Conservation (phyloP, 345 rosid species). For the Gossypium arboreum region DNA sequence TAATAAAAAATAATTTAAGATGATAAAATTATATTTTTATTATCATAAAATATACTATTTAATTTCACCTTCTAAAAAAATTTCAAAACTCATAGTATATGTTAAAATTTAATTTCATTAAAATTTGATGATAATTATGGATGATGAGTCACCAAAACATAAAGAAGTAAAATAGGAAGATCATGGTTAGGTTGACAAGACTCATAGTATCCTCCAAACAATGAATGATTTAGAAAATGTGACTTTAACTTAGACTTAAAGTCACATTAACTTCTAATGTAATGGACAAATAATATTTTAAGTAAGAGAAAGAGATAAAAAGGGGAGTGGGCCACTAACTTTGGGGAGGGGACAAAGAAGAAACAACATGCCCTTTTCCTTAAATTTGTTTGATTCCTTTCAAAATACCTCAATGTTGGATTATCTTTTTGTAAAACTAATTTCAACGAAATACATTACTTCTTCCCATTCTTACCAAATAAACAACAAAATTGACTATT, state of each 20-base stretch:
- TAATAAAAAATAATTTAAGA: too few species aligned
- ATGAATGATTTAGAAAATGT: background rate
- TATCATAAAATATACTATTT: too few species aligned
- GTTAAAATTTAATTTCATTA: too few species aligned
- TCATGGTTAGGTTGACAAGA: background rate
- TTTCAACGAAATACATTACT: too few species aligned
- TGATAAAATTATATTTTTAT: too few species aligned
- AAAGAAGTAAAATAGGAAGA: too few species aligned
- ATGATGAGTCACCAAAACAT: too few species aligned
- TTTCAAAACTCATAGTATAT: too few species aligned
- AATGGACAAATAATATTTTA: background rate
- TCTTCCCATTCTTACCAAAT: too few species aligned
- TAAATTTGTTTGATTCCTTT: background rate
- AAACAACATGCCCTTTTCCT: constrained; percentile 12
- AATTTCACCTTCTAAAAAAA: too few species aligned
- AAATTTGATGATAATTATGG: too few species aligned
- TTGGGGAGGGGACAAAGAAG: constrained; percentile 13
- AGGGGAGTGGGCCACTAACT: background rate
- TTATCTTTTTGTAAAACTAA: background rate
- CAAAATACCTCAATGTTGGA: background rate
- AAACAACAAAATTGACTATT: too few species aligned
- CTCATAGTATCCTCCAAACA: constrained; percentile 1
- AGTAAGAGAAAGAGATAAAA: background rate
- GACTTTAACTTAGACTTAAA: constrained; percentile 21
- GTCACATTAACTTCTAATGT: background rate